Evolutionary conservation across 768 basidiomycete genomes (phyloP).

Genomic region (Panaeolus cyanescens): DNA sequence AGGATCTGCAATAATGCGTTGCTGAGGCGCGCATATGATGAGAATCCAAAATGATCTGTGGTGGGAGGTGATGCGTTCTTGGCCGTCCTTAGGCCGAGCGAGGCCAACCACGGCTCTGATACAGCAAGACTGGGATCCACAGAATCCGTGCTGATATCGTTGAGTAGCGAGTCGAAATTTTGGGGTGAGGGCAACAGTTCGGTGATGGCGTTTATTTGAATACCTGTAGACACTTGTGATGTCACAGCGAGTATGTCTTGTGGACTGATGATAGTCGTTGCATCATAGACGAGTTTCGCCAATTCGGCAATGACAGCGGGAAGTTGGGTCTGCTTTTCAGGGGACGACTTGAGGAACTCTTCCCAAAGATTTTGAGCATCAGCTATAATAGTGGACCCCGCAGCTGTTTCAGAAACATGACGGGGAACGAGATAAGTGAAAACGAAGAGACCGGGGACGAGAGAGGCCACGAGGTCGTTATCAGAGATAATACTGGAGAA

Average conservation of each 20-base stretch:
- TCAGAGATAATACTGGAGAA: conserved; percentile 17
- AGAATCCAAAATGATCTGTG: conserved; percentile 55
- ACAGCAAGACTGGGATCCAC: conserved; percentile 59
- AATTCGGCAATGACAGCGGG: conserved; percentile 37
- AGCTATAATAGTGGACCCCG: conserved; percentile 7
- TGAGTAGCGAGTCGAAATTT: conserved; percentile 49
- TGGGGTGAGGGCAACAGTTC: conserved; percentile 55
- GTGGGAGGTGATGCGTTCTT: conserved; percentile 5
- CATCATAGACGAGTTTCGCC: conserved; percentile 39
- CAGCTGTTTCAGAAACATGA: conserved; percentile 22
- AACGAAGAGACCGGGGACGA: conserved; percentile 46
- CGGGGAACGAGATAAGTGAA: conserved; percentile 49
- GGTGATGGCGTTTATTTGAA: conserved; percentile 38
- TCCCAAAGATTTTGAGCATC: conserved; percentile 37
- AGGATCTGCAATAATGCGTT: conserved; percentile 58
- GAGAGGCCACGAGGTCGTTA: conserved; percentile 2
- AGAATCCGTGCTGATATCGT: conserved; percentile 44
- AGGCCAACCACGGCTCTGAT: conserved; percentile 59
- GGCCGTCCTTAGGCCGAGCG: conserved; percentile 26
- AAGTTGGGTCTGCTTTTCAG: conserved; percentile 25
- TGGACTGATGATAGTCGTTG: conserved; percentile 38
- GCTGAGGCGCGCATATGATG: conserved; percentile 64
- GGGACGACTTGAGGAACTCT: conserved; percentile 24
- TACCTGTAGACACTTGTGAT: conserved; percentile 32
- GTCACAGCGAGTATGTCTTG: conserved; percentile 45